These are phyloP conservation scores for Zhuliangozyma parablackwelliae DNA, from an alignment of 1,139 yeast genomes.

Conservation along the genomic window DNA sequence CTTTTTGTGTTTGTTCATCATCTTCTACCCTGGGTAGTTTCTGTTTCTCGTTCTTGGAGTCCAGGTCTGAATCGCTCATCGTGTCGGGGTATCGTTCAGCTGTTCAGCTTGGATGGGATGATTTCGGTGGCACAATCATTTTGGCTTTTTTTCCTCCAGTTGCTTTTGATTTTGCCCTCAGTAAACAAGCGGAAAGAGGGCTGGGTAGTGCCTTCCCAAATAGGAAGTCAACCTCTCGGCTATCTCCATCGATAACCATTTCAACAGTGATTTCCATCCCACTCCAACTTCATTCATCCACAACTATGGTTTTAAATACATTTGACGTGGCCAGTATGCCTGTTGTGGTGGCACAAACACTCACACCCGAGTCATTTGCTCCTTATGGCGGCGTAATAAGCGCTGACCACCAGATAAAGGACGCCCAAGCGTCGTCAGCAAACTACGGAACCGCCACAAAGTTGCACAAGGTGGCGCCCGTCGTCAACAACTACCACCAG, in stretches of 20 bases:
- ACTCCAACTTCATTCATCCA: no score
- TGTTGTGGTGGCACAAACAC: constrained; percentile 30
- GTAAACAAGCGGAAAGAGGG: no score
- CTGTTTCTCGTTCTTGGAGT: no score
- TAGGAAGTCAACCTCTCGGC: constrained; percentile 1
- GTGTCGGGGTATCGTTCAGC: no score
- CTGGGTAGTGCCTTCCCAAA: neutral
- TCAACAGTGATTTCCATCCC: no score
- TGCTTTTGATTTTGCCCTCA: no score
- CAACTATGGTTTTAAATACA: constrained; percentile 37
- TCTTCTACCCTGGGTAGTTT: no score
- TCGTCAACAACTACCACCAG: constrained; percentile 46
- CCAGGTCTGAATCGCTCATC: no score
- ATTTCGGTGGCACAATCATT: no score
- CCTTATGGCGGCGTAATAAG: constrained; percentile 45
- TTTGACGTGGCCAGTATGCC: constrained; percentile 22
- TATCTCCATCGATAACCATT: constrained; percentile 1
- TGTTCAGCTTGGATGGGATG: no score
- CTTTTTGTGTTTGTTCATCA: constrained; percentile 2
- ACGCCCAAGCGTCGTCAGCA: constrained; percentile 44
- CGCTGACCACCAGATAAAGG: constrained; percentile 41
- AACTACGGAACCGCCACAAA: constrained; percentile 94
- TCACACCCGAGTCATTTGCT: constrained; percentile 40
- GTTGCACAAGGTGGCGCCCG: constrained; percentile 66
- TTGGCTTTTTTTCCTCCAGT: no score